Evolutionary conservation across 192 early-diverging fungal species (phyloP).

Genomic region (Pecoramyces ruminantium): DNA sequence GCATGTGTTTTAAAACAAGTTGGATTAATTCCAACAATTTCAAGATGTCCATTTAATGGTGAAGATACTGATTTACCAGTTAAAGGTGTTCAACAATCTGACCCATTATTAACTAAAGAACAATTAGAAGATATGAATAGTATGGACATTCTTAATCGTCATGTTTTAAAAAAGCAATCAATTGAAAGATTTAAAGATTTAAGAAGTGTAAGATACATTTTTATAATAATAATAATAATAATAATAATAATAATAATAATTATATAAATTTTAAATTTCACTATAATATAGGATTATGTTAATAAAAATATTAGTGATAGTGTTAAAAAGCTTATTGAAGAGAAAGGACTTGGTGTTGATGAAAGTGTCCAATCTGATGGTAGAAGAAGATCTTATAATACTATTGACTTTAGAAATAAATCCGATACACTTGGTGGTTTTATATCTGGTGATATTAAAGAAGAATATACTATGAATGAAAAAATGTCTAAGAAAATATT

Average conservation of each 20-base stretch:
- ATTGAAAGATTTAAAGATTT: not conserved
- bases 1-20: not conserved
- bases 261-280: not conserved
- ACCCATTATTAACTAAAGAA: not conserved
- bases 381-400: not conserved
- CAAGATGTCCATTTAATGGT: not conserved
- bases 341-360: not conserved
- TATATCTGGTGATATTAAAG: not conserved
- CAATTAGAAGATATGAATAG: not conserved
- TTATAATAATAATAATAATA: no score
- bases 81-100: not conserved
- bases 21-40: not conserved
- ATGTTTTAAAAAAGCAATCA: not conserved
- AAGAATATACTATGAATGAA: not conserved
- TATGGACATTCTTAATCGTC: not conserved
- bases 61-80: not conserved
- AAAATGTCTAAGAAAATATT: not conserved
- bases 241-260: no score
- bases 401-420: not conserved
- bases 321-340: not conserved
- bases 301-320: not conserved
- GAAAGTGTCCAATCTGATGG: not conserved
- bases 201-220: not conserved
- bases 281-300: no score
- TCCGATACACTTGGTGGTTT: not conserved